phyloP scores from a whole-genome alignment of 2,329 filamentous ascomycete genomes.

The Neonectria sp. region DNA sequence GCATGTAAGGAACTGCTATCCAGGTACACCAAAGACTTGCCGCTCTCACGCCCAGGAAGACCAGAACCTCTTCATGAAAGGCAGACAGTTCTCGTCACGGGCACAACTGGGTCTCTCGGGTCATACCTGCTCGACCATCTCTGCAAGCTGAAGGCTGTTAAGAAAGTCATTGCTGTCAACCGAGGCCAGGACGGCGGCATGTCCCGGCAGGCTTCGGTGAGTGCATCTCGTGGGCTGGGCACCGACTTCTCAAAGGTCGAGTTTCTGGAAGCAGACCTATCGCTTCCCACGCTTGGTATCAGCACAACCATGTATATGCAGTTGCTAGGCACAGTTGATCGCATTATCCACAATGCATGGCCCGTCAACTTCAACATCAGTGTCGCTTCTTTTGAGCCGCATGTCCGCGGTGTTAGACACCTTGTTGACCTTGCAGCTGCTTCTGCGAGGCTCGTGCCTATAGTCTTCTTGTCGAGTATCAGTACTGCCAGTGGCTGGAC shows the following conservation, averaged over 20 bases:
- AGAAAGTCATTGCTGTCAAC: slow-evolving; percentile 47
- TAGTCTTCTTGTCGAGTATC: slow-evolving; percentile 63
- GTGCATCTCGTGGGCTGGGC: slow-evolving; percentile 56
- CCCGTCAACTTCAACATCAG: slow-evolving; percentile 67
- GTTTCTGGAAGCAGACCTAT: slow-evolving; percentile 65
- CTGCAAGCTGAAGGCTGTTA: slow-evolving; percentile 41
- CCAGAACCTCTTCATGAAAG: slow-evolving; percentile 2
- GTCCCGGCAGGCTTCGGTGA: slow-evolving; percentile 56
- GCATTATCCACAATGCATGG: slow-evolving; percentile 67
- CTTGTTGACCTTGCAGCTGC: slow-evolving; percentile 60
- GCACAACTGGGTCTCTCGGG: slow-evolving; percentile 90
- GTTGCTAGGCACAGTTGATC: slow-evolving; percentile 36
- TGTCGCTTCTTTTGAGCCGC: slow-evolving; percentile 64
- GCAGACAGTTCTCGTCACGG: slow-evolving; percentile 83
- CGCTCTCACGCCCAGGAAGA: background rate
- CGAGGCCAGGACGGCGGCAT: slow-evolving; percentile 53
- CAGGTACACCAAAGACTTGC: slow-evolving; percentile 8
- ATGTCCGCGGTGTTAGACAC: slow-evolving; percentile 65
- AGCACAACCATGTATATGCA: slow-evolving; percentile 42
- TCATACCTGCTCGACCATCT: slow-evolving; percentile 73
- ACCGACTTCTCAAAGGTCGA: slow-evolving; percentile 57
- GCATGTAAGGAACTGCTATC: background rate
- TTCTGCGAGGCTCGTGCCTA: slow-evolving; percentile 51
- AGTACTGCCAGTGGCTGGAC: slow-evolving; percentile 56
- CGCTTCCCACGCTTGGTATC: slow-evolving; percentile 64